These are phyloP conservation scores for Ananas comosus DNA, from an alignment of 176 grass and related monocot species.

Conservation along the genomic window DNA sequence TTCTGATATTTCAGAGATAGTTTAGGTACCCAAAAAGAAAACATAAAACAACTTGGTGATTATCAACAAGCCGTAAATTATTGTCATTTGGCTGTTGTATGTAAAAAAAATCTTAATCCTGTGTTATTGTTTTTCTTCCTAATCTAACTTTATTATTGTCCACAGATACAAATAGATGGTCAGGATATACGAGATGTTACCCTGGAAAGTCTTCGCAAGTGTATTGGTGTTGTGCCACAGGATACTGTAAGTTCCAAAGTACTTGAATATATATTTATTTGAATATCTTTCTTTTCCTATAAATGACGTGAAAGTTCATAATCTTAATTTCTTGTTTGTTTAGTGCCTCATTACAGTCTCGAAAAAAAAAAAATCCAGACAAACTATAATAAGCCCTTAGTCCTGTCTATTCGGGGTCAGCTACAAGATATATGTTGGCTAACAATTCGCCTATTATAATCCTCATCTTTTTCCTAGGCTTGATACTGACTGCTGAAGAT, in stretches of 20 bases:
- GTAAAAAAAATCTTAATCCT: not conserved
- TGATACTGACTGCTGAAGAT: too few species aligned
- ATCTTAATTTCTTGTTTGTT: not conserved
- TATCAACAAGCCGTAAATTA: too few species aligned
- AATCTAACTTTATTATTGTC: slow-evolving; percentile 6
- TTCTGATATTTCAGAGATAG: too few species aligned
- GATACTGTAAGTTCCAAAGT: slow-evolving; percentile 53
- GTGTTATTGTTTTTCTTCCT: not conserved
- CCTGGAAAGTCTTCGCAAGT: slow-evolving; percentile 75
- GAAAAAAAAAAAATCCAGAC: too few species aligned
- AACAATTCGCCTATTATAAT: too few species aligned
- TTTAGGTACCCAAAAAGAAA: too few species aligned
- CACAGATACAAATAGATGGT: slow-evolving; percentile 76
- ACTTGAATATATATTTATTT: not conserved
- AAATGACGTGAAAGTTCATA: slow-evolving; percentile 12
- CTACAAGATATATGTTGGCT: too few species aligned
- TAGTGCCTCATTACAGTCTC: too few species aligned
- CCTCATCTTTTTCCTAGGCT: too few species aligned
- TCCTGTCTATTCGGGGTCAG: too few species aligned
- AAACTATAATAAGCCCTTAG: too few species aligned
- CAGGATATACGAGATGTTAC: slow-evolving; percentile 81
- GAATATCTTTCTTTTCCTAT: slow-evolving; percentile 11
- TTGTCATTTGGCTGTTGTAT: not conserved
- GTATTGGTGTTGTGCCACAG: slow-evolving; percentile 95
- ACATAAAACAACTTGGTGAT: too few species aligned